Base-by-base conservation (phyloP, 1,284 basidiomycete genomes). In the Cryptococcus amylolentus region DNA sequence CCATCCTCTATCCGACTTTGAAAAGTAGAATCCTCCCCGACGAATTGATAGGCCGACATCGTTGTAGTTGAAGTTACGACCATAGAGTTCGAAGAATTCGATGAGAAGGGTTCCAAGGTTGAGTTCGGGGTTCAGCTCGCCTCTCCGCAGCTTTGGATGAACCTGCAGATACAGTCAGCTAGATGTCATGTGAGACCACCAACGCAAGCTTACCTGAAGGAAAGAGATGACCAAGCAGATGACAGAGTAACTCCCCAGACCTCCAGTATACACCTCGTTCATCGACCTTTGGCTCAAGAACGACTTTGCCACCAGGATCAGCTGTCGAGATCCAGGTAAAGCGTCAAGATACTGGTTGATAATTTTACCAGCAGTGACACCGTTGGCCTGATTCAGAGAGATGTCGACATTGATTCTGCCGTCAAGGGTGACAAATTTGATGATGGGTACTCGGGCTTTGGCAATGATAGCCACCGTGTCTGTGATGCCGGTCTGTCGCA, bases 71-170 rank as follows among this genome's bases (percentile, higher is more conserved):
- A 97, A 98, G 72, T 88, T 86, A 56, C 83, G 82, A 13, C 94
- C 95, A 71, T 98, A 98, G 9, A 96, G 81, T 80, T 98, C 94
- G 67, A 98, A 94, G 72, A 98, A 94, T 73, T 99, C 95, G 79
- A 98, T 84, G 31, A 97, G 82, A 42, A 99, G 80, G 5, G 94
- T 88, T 2, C 95, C 95, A 12, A 98, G 81, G 71, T 98, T 98
- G 65, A 84, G 80, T 61, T 85, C 84, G 0, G 93, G 85, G 64
- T 94, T 86, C 43, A 98, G 91, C 75, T 95, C 91, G 1, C 86
- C 87, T 52, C 85, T 78, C 43, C 95, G 86, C 59, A 98, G 84
- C 75, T 95, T 96, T 0, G 95, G 96, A 73, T 99, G 95, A 80
- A 97, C 88, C 81, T 82, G 61, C 35, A 31, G 28, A 27, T 45